Conservation (phyloP, 2,329 filamentous ascomycete genomes). For the Cladorrhinum sp. region DNA sequence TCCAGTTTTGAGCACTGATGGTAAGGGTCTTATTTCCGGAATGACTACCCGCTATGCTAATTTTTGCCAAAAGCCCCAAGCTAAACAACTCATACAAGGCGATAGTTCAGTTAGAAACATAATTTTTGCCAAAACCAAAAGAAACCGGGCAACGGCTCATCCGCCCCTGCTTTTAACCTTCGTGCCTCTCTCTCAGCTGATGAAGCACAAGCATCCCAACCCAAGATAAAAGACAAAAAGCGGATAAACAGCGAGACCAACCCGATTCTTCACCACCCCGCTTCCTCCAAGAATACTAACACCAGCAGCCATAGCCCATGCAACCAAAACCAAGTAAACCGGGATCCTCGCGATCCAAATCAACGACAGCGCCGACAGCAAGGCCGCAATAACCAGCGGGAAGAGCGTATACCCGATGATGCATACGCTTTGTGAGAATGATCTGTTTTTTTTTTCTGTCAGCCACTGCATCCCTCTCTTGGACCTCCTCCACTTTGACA, state of each 20-base stretch:
- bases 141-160: too few species aligned
- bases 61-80: not conserved
- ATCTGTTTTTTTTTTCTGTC: slow-evolving; percentile 54
- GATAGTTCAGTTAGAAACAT: not conserved
- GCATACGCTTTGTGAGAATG: slow-evolving; percentile 95
- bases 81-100: not conserved
- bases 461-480: not conserved
- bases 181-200: slow-evolving; percentile 58
- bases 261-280: slow-evolving; percentile 90
- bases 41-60: not conserved
- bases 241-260: slow-evolving; percentile 90
- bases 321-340: slow-evolving; percentile 82
- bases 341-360: slow-evolving; percentile 82
- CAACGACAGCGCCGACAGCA: slow-evolving; percentile 80
- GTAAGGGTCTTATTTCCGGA: not conserved
- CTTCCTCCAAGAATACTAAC: slow-evolving; percentile 95
- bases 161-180: not conserved
- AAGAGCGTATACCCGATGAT: slow-evolving; percentile 99
- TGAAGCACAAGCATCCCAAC: slow-evolving; percentile 92
- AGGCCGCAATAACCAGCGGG: slow-evolving; percentile 86
- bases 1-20: not conserved
- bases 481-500: not conserved
- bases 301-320: slow-evolving; percentile 91
- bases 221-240: slow-evolving; percentile 93
- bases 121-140: too few species aligned